A percentile compares a stretch with the other conserved stretches of the same genome.
These are phyloP conservation scores for Neofusicoccum umdonicola DNA, from an alignment of 2,329 filamentous ascomycete genomes.

Conservation along the genomic window DNA sequence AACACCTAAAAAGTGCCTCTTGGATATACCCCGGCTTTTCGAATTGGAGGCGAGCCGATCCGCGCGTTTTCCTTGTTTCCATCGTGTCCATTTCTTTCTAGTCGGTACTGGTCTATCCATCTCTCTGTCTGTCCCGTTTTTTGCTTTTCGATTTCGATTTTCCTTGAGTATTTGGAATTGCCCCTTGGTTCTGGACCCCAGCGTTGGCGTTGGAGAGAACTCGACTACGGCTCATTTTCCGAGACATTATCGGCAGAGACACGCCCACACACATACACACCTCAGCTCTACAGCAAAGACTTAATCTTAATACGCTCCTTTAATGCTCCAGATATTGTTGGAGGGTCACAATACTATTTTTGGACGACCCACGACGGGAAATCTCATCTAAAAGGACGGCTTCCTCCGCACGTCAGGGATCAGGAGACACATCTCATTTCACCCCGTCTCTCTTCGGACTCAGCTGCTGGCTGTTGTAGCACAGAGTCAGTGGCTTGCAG, in stretches of 20 bases:
- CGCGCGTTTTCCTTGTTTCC: slow-evolving; percentile 12
- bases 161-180: slow-evolving; percentile 11
- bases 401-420: slow-evolving; percentile 1
- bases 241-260: slow-evolving; percentile 11
- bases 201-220: slow-evolving; percentile 13
- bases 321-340: background rate
- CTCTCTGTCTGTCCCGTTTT: background rate
- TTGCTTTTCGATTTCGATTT: background rate
- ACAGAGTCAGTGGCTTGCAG: slow-evolving; percentile 11
- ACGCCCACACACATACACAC: slow-evolving; percentile 8
- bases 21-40: slow-evolving; percentile 19
- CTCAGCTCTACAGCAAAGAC: slow-evolving; percentile 11
- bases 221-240: slow-evolving; percentile 13
- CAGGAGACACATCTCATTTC: background rate
- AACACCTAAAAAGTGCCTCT: slow-evolving; percentile 14
- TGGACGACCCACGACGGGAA: background rate
- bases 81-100: background rate
- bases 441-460: background rate
- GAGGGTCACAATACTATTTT: slow-evolving; percentile 14
- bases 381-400: background rate
- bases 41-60: slow-evolving; percentile 17
- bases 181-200: slow-evolving; percentile 3
- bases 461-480: background rate
- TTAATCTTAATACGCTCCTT: slow-evolving; percentile 16
- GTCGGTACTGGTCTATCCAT: slow-evolving; percentile 2